These are phyloP conservation scores for Cladorrhinum samala DNA, from an alignment of 495 filamentous ascomycete species.

Conservation along the genomic window DNA sequence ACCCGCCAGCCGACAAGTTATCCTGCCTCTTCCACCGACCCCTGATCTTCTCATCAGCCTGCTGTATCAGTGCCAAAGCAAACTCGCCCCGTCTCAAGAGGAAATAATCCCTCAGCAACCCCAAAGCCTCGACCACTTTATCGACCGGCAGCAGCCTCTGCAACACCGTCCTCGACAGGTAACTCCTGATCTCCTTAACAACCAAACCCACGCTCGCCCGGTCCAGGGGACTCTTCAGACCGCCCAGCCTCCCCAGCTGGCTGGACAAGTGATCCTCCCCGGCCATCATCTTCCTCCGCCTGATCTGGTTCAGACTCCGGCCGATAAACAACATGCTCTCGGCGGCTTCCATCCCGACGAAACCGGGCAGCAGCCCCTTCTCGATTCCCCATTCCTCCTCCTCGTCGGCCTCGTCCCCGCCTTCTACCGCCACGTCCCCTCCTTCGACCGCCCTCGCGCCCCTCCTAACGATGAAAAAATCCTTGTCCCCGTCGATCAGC, in stretches of 20 bases:
- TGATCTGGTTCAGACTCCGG: conserved; percentile 76
- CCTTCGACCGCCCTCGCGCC: neutral
- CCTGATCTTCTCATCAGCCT: conserved; percentile 70
- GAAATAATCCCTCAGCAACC: conserved; percentile 77
- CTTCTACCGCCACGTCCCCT: neutral
- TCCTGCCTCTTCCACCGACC: conserved; percentile 50
- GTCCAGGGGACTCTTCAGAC: conserved; percentile 65
- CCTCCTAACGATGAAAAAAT: conserved; percentile 64
- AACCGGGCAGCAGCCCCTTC: conserved; percentile 58
- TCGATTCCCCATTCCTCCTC: conserved; percentile 24
- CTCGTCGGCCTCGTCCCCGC: neutral
- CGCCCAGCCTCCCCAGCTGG: conserved; percentile 68
- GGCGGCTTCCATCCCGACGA: conserved; percentile 69
- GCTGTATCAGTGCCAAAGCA: conserved; percentile 72
- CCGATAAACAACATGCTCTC: conserved; percentile 87
- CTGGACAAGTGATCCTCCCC: conserved; percentile 56
- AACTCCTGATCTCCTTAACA: conserved; percentile 69
- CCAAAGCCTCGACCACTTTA: conserved; percentile 68
- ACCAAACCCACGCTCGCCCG: conserved; percentile 60
- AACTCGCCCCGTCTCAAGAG: conserved; percentile 87
- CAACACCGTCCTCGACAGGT: conserved; percentile 72
- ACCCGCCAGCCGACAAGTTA: conserved; percentile 37
- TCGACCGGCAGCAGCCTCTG: conserved; percentile 71
- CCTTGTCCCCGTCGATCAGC: conserved; percentile 62
- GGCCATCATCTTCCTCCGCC: conserved; percentile 44